Base-by-base conservation (phyloP, 306 rosid genomes). In the Carpinus fangiana region DNA sequence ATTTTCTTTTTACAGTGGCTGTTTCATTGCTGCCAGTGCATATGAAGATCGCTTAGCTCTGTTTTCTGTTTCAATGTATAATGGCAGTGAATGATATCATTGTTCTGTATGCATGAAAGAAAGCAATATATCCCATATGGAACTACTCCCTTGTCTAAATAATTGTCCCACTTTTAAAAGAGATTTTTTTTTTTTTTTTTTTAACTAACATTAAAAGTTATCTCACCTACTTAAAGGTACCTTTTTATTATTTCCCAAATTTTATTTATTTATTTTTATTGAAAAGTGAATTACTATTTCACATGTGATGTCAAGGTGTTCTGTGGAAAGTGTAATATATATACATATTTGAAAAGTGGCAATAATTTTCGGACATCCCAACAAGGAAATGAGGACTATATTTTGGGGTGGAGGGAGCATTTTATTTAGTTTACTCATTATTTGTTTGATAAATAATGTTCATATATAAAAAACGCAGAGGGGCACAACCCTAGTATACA, bases 11-110 rank as follows among this genome's bases (percentile, higher is more conserved):
- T 89, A 64, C 93, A 92, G 97, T 87, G 98, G 98, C 87, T 90
- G 97, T 87, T 94, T 88, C 86, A 84, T 94, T 79, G 98, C 98
- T 86, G 88, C 83, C 73, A 90, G 98, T 80, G 97, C 97, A 70
- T 94, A 88, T 82, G 97, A 89, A 83, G 87, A 87, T 85, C 89
- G 82, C 54, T 52, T 92, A 91, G 97, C 92, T 64, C 75, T 94
- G 78, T 87, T 94, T 85, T 90, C 97, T 17, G 75, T 91, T 88
- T 94, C 98, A 79, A 53, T 68, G 74, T 79, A 89, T 74, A 78
- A 84, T 12, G 86, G 93, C 70, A 76, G 81, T 77, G n/a, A n/a
- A n/a, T n/a, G 92, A 88, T 81, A 88, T 94, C 73, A 83, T 23
- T 11, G 72, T 76, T 38, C 68, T 26, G 76, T 69, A 50, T 70